These are phyloP conservation scores for Alisma plantagoaquatica DNA, from an alignment of 106 monocot genomes.

Conservation along the genomic window DNA sequence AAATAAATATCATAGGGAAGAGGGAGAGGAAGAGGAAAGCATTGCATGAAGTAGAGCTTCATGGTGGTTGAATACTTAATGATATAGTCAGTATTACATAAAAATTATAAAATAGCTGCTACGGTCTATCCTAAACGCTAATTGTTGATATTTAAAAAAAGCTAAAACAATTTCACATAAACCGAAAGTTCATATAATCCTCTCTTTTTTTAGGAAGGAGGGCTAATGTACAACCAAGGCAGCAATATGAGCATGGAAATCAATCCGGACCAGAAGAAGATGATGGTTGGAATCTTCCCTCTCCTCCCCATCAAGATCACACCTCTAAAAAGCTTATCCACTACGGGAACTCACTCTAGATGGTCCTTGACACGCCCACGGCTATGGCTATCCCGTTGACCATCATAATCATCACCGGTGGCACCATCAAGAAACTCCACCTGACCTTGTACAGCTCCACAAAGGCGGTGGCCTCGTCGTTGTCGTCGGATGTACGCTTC, in stretches of 20 bases:
- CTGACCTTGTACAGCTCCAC: constrained; percentile 74
- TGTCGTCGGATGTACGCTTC: constrained; percentile 48
- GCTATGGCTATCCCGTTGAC: constrained; percentile 78
- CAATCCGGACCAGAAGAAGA: constrained; percentile 88
- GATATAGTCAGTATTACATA: too few species aligned
- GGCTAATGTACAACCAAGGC: constrained; percentile 86
- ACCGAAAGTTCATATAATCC: constrained; percentile 46
- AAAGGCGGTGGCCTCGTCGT: constrained; percentile 39
- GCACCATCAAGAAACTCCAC: constrained; percentile 97
- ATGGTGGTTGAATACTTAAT: too few species aligned
- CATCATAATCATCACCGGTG: constrained; percentile 96
- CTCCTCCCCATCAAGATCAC: constrained; percentile 94
- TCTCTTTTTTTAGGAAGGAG: constrained; percentile 38
- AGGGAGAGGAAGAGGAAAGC: too few species aligned
- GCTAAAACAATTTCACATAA: too few species aligned
- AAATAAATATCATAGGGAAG: too few species aligned
- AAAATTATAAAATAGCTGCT: too few species aligned
- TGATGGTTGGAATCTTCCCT: constrained; percentile 80
- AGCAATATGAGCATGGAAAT: constrained; percentile 63
- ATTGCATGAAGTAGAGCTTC: too few species aligned
- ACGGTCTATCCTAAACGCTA: too few species aligned
- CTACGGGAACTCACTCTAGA: constrained; percentile 74
- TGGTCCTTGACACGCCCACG: constrained; percentile 52
- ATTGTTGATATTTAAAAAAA: too few species aligned
- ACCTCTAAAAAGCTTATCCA: constrained; percentile 87